Base-by-base conservation (phyloP, 148 eudicot genomes). In the Heliamphora exappendiculata region DNA sequence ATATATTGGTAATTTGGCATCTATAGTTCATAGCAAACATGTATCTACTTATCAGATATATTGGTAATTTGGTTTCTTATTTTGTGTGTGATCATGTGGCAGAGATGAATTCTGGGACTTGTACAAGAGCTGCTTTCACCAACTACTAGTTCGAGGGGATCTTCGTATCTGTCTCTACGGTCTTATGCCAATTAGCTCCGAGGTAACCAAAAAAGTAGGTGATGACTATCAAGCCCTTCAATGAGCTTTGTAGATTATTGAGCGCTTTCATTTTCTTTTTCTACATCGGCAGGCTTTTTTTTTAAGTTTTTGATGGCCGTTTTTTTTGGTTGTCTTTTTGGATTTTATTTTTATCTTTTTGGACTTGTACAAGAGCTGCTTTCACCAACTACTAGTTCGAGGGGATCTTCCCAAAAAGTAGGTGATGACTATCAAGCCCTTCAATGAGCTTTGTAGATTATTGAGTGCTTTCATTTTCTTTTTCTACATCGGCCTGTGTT, bases 21-120 rank as follows among this genome's bases (percentile, higher is more conserved):
- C 54, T 69, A n/a, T n/a, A n/a, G n/a, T n/a, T n/a, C n/a, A n/a
- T n/a, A n/a, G n/a, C n/a, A n/a, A 50, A 0, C n/a, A 29, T 5
- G 24, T 37, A 29, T 1, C 16, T 55, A 37, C 31, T 24, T 37
- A 11, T 68, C 37, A 65, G 41, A 19, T 17, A 51, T 37, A n/a
- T 51, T 17, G 53, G 8, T 1, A 5, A 51, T 13, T 12, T 57
- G 13, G 22, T 59, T 70, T 49, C 55, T 60, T 16, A 59, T 33
- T 59, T 54, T 49, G 14, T 58, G 29, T 45, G 31, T 2, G 22
- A 12, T 68, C 57, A 20, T 47, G 33, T 12, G 26, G 42, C 89
- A 93, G 98, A 81, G 91, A 93, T 47, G 98, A 93, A 72, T 93
- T 93, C 51, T 93, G 98, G 98, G 91, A 89, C 72, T 80, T 93